Percentiles rank a stretch among this genome's conserved stretches.
Conservation (phyloP, 1,284 basidiomycete species). For the Rhodotorula sp. region DNA sequence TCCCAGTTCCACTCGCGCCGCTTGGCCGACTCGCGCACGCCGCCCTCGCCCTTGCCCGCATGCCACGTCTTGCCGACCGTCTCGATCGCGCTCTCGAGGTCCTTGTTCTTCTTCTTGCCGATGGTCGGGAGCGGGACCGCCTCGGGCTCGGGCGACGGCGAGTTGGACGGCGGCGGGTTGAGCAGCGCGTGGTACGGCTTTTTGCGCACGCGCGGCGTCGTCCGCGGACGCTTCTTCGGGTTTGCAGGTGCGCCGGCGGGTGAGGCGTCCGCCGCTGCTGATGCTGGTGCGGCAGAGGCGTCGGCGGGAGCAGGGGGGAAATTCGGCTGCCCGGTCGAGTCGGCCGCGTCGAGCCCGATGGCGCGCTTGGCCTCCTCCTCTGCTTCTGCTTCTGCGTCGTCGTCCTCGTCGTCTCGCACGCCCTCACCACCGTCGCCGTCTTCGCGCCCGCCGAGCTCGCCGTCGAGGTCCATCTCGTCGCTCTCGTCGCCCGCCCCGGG, state of each 20-base stretch:
- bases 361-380: constrained; percentile 29
- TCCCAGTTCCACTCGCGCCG: constrained; percentile 43
- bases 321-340: constrained; percentile 24
- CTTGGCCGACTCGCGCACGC: constrained; percentile 41
- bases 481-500: neutral
- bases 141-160: constrained; percentile 24
- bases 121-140: constrained; percentile 31
- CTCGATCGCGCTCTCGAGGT: constrained; percentile 26
- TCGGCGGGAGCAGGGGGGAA: constrained; percentile 3
- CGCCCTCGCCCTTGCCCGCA: constrained; percentile 43
- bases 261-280: constrained; percentile 14
- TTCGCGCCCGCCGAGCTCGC: constrained; percentile 6
- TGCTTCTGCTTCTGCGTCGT: constrained; percentile 31
- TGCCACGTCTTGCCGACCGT: constrained; percentile 44
- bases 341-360: constrained; percentile 30
- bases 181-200: constrained; percentile 39
- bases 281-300: constrained; percentile 4
- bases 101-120: constrained; percentile 35
- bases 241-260: neutral
- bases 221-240: constrained; percentile 35
- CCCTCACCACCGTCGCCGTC: constrained; percentile 26
- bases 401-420: constrained; percentile 26
- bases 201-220: constrained; percentile 26
- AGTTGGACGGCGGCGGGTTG: constrained; percentile 18
- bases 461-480: constrained; percentile 4